Evolutionary conservation across 345 rosid genomes (phyloP), one percentile per base, ranked within the genome.

Genomic region (Iberis pinnata): DNA sequence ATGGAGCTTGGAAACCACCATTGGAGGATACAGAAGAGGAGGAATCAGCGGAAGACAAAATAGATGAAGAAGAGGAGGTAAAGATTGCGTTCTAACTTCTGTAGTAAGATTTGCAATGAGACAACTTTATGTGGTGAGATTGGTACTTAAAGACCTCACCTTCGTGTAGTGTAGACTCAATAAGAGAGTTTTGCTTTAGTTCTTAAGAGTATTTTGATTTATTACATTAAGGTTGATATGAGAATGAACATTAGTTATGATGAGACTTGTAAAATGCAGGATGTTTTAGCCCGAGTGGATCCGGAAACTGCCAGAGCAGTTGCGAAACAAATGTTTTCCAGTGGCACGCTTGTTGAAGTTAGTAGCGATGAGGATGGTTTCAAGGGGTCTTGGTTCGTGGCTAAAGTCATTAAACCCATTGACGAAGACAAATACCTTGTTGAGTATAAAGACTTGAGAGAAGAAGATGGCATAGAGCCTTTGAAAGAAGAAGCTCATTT

Each of bases 1-100:
- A 60, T 35, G 90, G 78, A 4, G 57, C 59, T 15, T 90, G 98
- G 96, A 60, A 71, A 18, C 95, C 88, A 1, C 80, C 92, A 8
- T 14, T 82, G 27, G 70, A 73, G 26, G 69, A n/a, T n/a, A n/a
- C n/a, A n/a, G n/a, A n/a, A n/a, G n/a, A n/a, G n/a, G n/a, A n/a
- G n/a, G n/a, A 59, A 12, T 46, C 22, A 3, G 63, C 16, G 24
- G 61, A 50, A 57, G 49, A 43, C 32, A 45, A 69, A 43, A 70
- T 50, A 9, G 70, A 42, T 6, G 36, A 63, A 18, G 65, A 62
- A 2, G 49, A 69, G 18, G 65, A 70, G 70, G 70, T 63, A 32
- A 53, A 63, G 1, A 25, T n/a, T 49, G 15, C 39, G 10, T 32
- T 49, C 20, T 32, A 10, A 42, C 18, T 53, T 57, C 3, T 61